A percentile compares a stretch with the other conserved stretches of the same genome.
phyloP scores from a whole-genome alignment of 2,329 filamentous ascomycete species.

The Xylaria sp. region DNA sequence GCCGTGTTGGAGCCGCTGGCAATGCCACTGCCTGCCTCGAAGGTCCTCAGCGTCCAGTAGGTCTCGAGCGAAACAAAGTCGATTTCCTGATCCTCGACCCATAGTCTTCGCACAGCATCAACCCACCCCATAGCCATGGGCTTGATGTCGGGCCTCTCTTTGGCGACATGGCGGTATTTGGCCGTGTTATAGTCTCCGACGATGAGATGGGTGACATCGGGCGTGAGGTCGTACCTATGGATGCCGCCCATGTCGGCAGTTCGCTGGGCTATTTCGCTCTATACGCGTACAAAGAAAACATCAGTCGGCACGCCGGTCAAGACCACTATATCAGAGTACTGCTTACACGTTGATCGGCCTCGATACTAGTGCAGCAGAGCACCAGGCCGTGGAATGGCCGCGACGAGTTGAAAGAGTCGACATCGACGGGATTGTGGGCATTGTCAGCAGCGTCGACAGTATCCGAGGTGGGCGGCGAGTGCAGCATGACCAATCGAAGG shows the following conservation, averaged over 20 bases:
- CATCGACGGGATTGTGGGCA: constrained; percentile 15
- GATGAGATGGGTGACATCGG: constrained; percentile 93
- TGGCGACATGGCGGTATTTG: constrained; percentile 96
- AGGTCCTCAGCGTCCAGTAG: constrained; percentile 71
- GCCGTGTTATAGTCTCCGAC: constrained; percentile 89
- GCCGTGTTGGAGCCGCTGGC: constrained; percentile 46
- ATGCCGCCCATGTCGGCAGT: constrained; percentile 85
- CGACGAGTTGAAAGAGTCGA: constrained; percentile 62
- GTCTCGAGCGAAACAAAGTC: constrained; percentile 77
- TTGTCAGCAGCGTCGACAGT: constrained; percentile 6
- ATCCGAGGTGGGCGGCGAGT: constrained; percentile 43
- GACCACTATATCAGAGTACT: constrained; percentile 17
- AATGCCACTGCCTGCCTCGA: constrained; percentile 65
- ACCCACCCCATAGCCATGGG: constrained; percentile 88
- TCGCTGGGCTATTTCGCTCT: constrained; percentile 69
- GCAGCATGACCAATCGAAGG: constrained; percentile 40
- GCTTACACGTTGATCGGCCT: constrained; percentile 80
- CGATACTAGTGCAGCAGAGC: constrained; percentile 88
- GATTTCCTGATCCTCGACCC: constrained; percentile 82
- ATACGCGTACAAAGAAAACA: background rate
- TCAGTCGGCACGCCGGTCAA: constrained; percentile 4
- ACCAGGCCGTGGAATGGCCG: constrained; percentile 77
- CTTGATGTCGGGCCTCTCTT: constrained; percentile 85
- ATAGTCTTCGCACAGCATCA: constrained; percentile 79
- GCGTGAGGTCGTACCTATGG: constrained; percentile 93